Evolutionary conservation across 2,329 filamentous ascomycete genomes (phyloP), one percentile per base, ranked within the genome.

Genomic region (Aureobasidium vineae): DNA sequence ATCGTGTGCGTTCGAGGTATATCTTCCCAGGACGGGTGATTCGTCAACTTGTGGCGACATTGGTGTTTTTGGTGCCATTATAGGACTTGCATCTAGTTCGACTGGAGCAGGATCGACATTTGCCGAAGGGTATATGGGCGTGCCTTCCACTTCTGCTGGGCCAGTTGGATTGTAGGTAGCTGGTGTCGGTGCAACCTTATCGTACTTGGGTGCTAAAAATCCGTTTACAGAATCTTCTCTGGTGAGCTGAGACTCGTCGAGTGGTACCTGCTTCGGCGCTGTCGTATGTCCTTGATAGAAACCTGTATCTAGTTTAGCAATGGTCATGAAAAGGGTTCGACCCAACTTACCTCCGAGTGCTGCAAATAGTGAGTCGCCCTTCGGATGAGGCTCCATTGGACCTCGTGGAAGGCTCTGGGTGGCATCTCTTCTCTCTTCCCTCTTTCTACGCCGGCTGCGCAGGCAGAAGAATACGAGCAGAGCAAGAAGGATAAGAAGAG

Each of bases 301-400:
- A 7, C 63, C 63, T 66, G 31, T 45, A 38, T 19, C 3, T 11
- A 5, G 7, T n/a, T 61, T n/a, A 61, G 57, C 31, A 3, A 26
- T 28, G 21, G n/a, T 50, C 31, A 28, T 60, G 26, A 6, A n/a
- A 38, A 26, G 2, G 16, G 6, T 26, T 5, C 4, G 19, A 5
- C 3, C 28, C 11, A 68, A 66, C 72, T 70, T 68, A 74, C 73
- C 73, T 73, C 72, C 73, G 63, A 70, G 70, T 23, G 71, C 68
- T 43, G 69, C 69, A 59, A 73, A 74, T 19, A 71, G 66, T 53
- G 74, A 71, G 40, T 73, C 47, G 15, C 26, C 31, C n/a, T 60
- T 57, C n/a, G 28, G 3, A 28, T 52, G 26, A 36, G 63, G 50
- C 54, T 71, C 68, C 15, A 67, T 31, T 5, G 71, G 67, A 15